Conservation (phyloP, 2,329 filamentous ascomycete genomes). For the Penicillium rolfsii region DNA sequence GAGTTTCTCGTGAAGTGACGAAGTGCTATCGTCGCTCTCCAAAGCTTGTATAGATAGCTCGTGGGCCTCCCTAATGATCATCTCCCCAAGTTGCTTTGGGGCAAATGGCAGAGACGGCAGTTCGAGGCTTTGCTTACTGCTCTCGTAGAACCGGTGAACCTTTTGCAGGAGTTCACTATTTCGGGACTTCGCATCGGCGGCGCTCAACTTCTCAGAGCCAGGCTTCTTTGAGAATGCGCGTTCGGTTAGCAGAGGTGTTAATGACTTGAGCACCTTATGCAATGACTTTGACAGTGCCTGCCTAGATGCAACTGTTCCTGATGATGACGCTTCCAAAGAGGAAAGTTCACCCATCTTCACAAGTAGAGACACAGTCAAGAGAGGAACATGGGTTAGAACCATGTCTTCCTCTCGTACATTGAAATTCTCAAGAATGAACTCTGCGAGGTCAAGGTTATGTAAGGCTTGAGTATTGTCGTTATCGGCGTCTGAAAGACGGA, state of each 20-base stretch:
- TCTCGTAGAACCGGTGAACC: slow-evolving; percentile 69
- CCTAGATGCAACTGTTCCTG: slow-evolving; percentile 21
- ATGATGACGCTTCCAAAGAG: slow-evolving; percentile 19
- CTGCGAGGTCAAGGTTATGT: slow-evolving; percentile 71
- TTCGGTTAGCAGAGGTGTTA: slow-evolving; percentile 51
- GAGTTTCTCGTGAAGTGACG: slow-evolving; percentile 60
- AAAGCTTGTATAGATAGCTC: slow-evolving; percentile 41
- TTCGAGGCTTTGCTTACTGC: slow-evolving; percentile 71
- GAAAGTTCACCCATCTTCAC: slow-evolving; percentile 48
- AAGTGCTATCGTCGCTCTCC: slow-evolving; percentile 27
- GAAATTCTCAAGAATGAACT: slow-evolving; percentile 84
- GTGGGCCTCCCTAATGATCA: slow-evolving; percentile 65
- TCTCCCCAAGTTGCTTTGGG: slow-evolving; percentile 59
- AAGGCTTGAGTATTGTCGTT: slow-evolving; percentile 53
- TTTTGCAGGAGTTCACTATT: slow-evolving; percentile 58
- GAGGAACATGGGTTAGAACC: slow-evolving; percentile 80
- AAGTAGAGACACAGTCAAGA: slow-evolving; percentile 69
- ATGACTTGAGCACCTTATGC: slow-evolving; percentile 35
- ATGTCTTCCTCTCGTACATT: slow-evolving; percentile 97
- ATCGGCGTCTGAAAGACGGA: slow-evolving; percentile 55
- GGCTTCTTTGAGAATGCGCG: slow-evolving; percentile 55
- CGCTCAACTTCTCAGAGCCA: slow-evolving; percentile 28
- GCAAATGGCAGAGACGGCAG: slow-evolving; percentile 63
- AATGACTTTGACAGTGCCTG: slow-evolving; percentile 31
- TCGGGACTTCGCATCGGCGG: slow-evolving; percentile 23